phyloP scores from a whole-genome alignment of 495 filamentous ascomycete species.

The Mytilinidion resinicola region DNA sequence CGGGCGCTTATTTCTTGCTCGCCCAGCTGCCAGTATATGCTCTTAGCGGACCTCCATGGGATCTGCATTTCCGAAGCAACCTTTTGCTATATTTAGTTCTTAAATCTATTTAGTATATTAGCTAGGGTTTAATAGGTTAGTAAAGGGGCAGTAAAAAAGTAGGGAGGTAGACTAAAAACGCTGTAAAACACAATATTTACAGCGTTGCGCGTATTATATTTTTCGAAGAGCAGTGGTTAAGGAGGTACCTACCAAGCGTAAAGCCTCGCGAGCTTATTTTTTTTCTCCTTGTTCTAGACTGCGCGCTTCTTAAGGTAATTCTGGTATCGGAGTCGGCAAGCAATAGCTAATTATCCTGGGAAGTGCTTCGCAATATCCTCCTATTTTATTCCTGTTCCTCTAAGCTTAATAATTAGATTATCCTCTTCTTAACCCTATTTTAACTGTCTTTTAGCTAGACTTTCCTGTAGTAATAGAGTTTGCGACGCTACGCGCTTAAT shows the following conservation, averaged over 20 bases:
- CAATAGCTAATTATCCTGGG: too few relatives aligned
- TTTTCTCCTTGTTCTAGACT: too few relatives aligned
- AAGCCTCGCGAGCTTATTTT: too few relatives aligned
- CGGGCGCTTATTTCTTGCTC: too few relatives aligned
- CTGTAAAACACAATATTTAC: not conserved
- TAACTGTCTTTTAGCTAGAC: constrained; percentile 87
- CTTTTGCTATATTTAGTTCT: constrained; percentile 92
- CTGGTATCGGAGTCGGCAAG: too few relatives aligned
- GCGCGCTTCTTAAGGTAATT: too few relatives aligned
- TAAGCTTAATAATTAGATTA: too few relatives aligned
- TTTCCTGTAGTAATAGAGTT: constrained; percentile 52
- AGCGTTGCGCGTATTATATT: too few relatives aligned
- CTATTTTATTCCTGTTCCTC: too few relatives aligned
- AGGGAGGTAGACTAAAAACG: not conserved
- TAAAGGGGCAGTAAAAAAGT: not conserved
- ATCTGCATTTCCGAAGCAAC: constrained; percentile 37
- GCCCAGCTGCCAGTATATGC: too few relatives aligned
- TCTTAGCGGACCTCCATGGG: not conserved
- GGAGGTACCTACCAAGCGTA: constrained; percentile 76
- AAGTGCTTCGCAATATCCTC: too few relatives aligned
- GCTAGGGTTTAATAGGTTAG: not conserved
- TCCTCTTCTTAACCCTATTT: too few relatives aligned
- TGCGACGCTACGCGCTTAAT: constrained; percentile 46
- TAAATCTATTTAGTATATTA: constrained; percentile 58
- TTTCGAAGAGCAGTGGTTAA: constrained; percentile 1